phyloP scores from a whole-genome alignment of 2,329 filamentous ascomycete genomes.

The Clonostachys rhizophaga region DNA sequence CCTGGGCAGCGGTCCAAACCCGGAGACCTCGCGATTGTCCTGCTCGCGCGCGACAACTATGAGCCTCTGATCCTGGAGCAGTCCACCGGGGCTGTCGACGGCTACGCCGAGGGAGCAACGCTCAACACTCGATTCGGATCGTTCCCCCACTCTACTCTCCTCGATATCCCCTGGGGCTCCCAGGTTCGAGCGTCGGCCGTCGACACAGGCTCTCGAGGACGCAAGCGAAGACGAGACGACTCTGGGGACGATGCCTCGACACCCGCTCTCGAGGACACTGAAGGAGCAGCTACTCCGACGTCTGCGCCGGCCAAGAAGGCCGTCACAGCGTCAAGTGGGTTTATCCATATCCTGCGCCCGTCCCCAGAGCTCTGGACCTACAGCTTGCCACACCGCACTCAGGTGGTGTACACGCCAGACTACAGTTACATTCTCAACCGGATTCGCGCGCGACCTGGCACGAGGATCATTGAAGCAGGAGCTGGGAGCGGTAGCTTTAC shows the following conservation, averaged over 20 bases:
- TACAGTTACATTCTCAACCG: constrained; percentile 81
- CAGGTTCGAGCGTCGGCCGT: constrained; percentile 87
- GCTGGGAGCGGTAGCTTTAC: constrained; percentile 82
- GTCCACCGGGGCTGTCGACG: constrained; percentile 56
- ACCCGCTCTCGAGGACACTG: constrained; percentile 23
- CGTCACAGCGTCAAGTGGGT: constrained; percentile 58
- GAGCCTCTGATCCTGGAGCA: constrained; percentile 67
- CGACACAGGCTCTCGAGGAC: constrained; percentile 84
- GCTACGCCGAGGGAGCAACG: constrained; percentile 72
- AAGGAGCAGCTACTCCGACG: not conserved
- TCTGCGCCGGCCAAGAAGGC: constrained; percentile 36
- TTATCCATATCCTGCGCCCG: constrained; percentile 73
- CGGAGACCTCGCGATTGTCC: constrained; percentile 73
- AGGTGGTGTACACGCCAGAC: constrained; percentile 83
- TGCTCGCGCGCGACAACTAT: constrained; percentile 83
- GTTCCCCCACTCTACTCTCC: constrained; percentile 73
- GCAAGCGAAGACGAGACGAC: constrained; percentile 54
- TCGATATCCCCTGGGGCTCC: constrained; percentile 82
- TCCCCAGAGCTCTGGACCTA: constrained; percentile 81
- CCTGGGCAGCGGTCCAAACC: constrained; percentile 58
- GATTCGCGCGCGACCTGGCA: constrained; percentile 68
- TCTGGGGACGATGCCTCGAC: constrained; percentile 27
- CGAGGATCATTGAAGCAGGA: constrained; percentile 73
- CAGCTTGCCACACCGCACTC: constrained; percentile 75
- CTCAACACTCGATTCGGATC: constrained; percentile 94